Percentiles rank a stretch among this genome's conserved stretches.
phyloP scores from a whole-genome alignment of 2,329 filamentous ascomycete genomes.

The Colletotrichum magnum region DNA sequence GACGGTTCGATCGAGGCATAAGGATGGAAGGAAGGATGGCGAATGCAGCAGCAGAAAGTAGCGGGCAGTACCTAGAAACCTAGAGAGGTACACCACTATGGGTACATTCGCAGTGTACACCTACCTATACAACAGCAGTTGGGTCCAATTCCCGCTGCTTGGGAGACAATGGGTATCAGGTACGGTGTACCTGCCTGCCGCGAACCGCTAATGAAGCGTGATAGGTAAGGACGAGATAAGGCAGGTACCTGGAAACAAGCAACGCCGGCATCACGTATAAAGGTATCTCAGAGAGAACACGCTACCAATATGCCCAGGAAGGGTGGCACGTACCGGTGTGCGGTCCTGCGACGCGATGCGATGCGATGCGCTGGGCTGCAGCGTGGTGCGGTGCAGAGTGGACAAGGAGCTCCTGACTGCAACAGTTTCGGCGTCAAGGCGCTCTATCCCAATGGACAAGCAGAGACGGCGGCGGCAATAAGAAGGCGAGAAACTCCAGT shows the following conservation, averaged over 20 bases:
- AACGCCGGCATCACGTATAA: too few relatives aligned
- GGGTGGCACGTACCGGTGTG: conserved; percentile 31
- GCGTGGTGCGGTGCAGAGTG: conserved; percentile 31
- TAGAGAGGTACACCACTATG: not conserved
- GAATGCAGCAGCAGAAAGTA: conserved; percentile 1
- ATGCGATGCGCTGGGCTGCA: conserved; percentile 32
- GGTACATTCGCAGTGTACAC: not conserved
- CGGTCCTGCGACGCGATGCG: conserved; percentile 30
- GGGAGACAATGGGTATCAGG: not conserved
- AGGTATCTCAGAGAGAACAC: too few relatives aligned
- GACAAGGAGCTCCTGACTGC: conserved; percentile 45
- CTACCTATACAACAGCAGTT: too few relatives aligned
- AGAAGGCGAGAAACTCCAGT: conserved; percentile 4
- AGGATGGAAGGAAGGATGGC: conserved; percentile 12
- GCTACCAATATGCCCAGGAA: not conserved
- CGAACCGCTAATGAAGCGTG: too few relatives aligned
- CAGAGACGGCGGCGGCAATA: conserved; percentile 16
- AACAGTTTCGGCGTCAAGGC: conserved; percentile 49
- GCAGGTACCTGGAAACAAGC: too few relatives aligned
- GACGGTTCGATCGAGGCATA: conserved; percentile 26
- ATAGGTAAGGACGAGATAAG: too few relatives aligned
- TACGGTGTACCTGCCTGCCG: not conserved
- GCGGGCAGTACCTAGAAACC: not conserved
- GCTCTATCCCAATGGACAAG: conserved; percentile 28
- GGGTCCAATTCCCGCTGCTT: not conserved